Conservation (phyloP, 73 alveolate genomes). For the Tetrahymena elliotti region DNA sequence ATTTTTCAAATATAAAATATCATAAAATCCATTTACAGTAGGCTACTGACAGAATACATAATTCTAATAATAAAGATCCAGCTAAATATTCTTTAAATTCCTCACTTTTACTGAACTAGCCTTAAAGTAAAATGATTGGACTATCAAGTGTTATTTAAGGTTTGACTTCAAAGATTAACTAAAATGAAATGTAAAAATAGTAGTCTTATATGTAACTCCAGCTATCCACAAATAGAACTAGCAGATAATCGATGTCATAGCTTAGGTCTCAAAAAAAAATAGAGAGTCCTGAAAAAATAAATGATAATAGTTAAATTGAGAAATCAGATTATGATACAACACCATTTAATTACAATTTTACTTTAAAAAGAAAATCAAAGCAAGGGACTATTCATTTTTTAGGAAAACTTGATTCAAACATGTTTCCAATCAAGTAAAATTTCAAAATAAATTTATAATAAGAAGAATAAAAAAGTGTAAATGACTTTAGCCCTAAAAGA, state of each 20-base stretch:
- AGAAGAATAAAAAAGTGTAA: background rate
- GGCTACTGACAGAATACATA: background rate
- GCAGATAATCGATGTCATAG: background rate
- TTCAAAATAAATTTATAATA: background rate
- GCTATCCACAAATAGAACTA: background rate
- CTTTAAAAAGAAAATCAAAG: background rate
- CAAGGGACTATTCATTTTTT: background rate
- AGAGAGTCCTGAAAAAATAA: background rate
- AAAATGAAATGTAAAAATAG: background rate
- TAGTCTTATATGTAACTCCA: background rate
- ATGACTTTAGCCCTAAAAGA: background rate
- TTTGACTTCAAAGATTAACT: background rate
- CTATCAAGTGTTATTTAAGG: background rate
- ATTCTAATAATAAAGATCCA: background rate
- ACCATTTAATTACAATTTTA: background rate
- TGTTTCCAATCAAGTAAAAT: background rate
- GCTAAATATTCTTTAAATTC: background rate
- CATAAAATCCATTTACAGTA: too few relatives aligned
- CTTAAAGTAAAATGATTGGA: background rate
- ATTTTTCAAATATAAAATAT: too few relatives aligned
- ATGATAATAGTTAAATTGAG: background rate
- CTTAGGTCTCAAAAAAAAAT: background rate
- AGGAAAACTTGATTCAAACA: background rate
- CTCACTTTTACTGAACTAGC: background rate
- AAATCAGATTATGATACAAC: background rate